Percentiles rank a stretch among this genome's conserved stretches.
Conservation (phyloP, 108 stramenopile species). For the Cyclostephanos tholiformis region DNA sequence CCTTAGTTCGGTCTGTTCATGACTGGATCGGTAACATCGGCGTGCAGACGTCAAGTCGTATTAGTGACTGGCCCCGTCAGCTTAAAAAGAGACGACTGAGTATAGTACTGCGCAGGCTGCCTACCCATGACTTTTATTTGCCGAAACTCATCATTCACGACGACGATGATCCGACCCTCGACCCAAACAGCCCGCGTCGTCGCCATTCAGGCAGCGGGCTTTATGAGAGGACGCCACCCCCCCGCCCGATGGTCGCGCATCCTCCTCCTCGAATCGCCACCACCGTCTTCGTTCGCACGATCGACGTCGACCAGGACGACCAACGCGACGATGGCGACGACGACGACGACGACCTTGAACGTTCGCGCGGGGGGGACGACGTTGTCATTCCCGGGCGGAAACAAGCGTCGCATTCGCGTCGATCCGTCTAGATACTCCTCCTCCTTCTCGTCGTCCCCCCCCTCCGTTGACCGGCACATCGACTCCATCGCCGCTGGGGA, state of each 20-base stretch:
- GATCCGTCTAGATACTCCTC: background rate
- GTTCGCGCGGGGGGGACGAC: too few relatives aligned
- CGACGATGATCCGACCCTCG: background rate
- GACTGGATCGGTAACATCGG: too few relatives aligned
- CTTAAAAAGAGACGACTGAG: too few relatives aligned
- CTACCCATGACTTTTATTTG: too few relatives aligned
- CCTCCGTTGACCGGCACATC: background rate
- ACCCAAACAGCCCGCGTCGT: background rate
- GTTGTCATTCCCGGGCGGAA: too few relatives aligned
- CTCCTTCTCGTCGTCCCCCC: background rate
- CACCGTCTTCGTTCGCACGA: too few relatives aligned
- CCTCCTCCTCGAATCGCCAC: background rate
- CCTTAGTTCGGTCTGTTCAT: too few relatives aligned
- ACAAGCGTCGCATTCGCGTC: too few relatives aligned
- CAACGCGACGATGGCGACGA: background rate
- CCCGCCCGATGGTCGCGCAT: background rate
- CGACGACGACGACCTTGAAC: background rate
- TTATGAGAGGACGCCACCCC: background rate
- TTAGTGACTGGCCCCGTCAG: too few relatives aligned
- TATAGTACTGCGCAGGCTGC: too few relatives aligned
- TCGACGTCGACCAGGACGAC: background rate
- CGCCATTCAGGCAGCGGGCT: background rate
- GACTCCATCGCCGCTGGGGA: background rate
- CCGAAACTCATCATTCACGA: background rate
- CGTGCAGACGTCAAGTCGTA: too few relatives aligned